A percentile compares a stretch with the other conserved stretches of the same genome.
phyloP scores from a whole-genome alignment of 2,329 filamentous ascomycete species.

The Aspergillus texensis region DNA sequence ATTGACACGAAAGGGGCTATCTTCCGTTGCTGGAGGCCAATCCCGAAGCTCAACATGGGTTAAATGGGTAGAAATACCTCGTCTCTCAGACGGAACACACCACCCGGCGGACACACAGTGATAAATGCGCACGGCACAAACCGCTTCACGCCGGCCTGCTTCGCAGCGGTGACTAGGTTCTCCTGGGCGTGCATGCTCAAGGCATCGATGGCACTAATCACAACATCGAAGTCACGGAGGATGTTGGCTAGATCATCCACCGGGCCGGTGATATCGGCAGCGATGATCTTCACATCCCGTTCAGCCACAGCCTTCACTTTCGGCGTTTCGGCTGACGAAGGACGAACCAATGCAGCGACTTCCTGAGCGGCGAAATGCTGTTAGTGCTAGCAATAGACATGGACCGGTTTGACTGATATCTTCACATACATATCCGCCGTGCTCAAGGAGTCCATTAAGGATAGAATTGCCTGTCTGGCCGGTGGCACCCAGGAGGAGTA shows the following conservation, averaged over 20 bases:
- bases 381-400: not conserved
- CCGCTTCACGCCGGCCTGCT: slow-evolving; percentile 48
- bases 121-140: slow-evolving; percentile 52
- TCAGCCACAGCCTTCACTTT: slow-evolving; percentile 36
- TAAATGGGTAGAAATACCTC: slow-evolving; percentile 17
- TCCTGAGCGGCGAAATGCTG: slow-evolving; percentile 32
- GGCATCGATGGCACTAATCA: slow-evolving; percentile 42
- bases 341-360: slow-evolving; percentile 46
- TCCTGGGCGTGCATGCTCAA: slow-evolving; percentile 36
- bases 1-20: not conserved
- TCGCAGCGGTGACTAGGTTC: slow-evolving; percentile 46
- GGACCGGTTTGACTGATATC: not conserved
- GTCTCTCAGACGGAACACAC: slow-evolving; percentile 37
- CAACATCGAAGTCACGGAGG: slow-evolving; percentile 37
- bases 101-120: slow-evolving; percentile 40
- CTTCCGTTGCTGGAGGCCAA: not conserved
- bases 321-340: slow-evolving; percentile 46
- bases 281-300: slow-evolving; percentile 41
- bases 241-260: slow-evolving; percentile 1
- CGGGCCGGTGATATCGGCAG: not conserved
- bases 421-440: slow-evolving; percentile 22
- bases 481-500: slow-evolving; percentile 31
- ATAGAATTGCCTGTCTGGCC: slow-evolving; percentile 33
- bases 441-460: slow-evolving; percentile 25
- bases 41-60: not conserved